Conservation (phyloP, 768 basidiomycete species). For the Suillus fuscotomentosus region DNA sequence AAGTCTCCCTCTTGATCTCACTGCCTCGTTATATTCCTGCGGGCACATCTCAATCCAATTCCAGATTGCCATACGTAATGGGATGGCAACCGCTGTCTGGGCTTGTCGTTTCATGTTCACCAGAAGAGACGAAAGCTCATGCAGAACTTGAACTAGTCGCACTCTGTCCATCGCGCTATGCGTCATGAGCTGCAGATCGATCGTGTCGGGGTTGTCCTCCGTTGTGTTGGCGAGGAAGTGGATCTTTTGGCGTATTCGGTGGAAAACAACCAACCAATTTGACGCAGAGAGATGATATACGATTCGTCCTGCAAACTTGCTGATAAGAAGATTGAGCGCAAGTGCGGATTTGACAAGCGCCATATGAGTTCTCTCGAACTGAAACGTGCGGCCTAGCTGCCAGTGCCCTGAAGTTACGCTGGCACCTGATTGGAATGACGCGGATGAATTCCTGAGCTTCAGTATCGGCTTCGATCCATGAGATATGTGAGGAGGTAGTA, state of each 20-base stretch:
- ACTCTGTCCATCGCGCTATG: slow-evolving; percentile 71
- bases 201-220: slow-evolving; percentile 61
- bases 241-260: slow-evolving; percentile 68
- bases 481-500: slow-evolving; percentile 43
- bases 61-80: slow-evolving; percentile 81
- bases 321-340: slow-evolving; percentile 60
- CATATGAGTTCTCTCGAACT: slow-evolving; percentile 63
- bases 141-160: slow-evolving; percentile 68
- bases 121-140: slow-evolving; percentile 79
- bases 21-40: slow-evolving; percentile 71
- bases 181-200: slow-evolving; percentile 77
- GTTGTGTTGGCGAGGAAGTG: slow-evolving; percentile 52
- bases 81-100: slow-evolving; percentile 67
- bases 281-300: slow-evolving; percentile 85
- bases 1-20: slow-evolving; percentile 58
- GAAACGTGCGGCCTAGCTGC: slow-evolving; percentile 26
- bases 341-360: slow-evolving; percentile 53
- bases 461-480: slow-evolving; percentile 29
- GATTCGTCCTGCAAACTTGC: slow-evolving; percentile 73
- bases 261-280: slow-evolving; percentile 81
- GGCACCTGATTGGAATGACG: slow-evolving; percentile 40
- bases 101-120: slow-evolving; percentile 78
- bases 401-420: slow-evolving; percentile 28
- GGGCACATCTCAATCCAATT: slow-evolving; percentile 86
- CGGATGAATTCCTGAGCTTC: slow-evolving; percentile 36